Conservation (phyloP, 2,329 filamentous ascomycete species). For the Rutstroemia sp. region DNA sequence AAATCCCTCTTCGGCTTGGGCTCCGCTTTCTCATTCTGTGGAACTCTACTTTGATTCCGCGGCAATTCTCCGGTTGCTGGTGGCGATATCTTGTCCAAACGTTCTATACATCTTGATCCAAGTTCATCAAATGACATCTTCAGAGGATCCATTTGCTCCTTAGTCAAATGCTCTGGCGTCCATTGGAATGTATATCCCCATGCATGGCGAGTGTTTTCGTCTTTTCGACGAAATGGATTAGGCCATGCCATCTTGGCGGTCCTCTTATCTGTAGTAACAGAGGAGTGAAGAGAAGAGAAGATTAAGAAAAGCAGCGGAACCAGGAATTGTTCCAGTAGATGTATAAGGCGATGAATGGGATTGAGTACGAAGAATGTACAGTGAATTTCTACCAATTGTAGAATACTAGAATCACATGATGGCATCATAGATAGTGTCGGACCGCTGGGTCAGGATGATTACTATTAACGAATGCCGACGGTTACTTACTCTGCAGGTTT, state of each 20-base stretch:
- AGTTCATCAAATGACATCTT: slow-evolving; percentile 62
- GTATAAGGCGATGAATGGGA: no score
- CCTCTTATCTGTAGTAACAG: background rate
- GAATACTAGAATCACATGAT: no score
- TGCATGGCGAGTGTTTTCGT: slow-evolving; percentile 19
- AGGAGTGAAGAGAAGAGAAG: background rate
- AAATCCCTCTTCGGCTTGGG: slow-evolving; percentile 43
- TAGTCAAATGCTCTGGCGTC: slow-evolving; percentile 55
- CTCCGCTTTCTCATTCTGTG: slow-evolving; percentile 26
- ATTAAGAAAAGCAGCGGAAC: background rate
- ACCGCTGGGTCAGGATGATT: no score
- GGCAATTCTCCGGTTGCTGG: slow-evolving; percentile 26
- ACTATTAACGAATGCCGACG: no score
- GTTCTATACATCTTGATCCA: slow-evolving; percentile 57
- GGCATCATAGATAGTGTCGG: no score
- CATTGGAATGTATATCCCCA: slow-evolving; percentile 67
- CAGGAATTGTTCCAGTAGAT: no score
- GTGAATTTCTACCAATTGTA: no score
- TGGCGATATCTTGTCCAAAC: slow-evolving; percentile 54
- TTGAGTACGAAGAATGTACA: no score
- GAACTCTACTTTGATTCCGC: slow-evolving; percentile 26
- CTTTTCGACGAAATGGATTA: slow-evolving; percentile 17
- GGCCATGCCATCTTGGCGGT: background rate
- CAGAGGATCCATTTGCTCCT: slow-evolving; percentile 50
- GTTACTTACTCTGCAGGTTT: no score